These are phyloP conservation scores for Entomortierella beljakovae DNA, from an alignment of 192 early-diverging fungal genomes.

Conservation along the genomic window DNA sequence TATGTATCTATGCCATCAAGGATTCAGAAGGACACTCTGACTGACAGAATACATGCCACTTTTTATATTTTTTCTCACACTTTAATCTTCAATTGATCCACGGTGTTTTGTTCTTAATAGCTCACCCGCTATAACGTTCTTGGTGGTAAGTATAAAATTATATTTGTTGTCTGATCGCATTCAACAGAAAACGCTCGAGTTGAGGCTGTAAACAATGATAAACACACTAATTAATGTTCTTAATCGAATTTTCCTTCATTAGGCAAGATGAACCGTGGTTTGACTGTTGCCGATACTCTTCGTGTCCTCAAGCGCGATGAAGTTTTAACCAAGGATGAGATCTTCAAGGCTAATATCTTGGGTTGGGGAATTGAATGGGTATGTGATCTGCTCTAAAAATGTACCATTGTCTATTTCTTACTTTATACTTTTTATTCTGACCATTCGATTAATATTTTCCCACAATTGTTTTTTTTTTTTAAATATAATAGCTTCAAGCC, in stretches of 20 bases:
- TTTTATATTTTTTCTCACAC: not conserved
- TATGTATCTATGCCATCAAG: no score
- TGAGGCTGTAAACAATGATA: not conserved
- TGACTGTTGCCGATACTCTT: conserved; percentile 93
- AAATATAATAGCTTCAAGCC: conserved; percentile 84
- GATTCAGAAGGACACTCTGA: no score
- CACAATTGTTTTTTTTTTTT: not conserved
- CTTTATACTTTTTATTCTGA: not conserved
- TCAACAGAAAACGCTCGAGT: no score
- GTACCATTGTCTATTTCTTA: no score
- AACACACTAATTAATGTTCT: not conserved
- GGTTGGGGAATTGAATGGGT: conserved; percentile 97
- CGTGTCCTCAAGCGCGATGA: conserved; percentile 79
- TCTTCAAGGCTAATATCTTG: conserved; percentile 87
- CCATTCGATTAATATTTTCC: not conserved
- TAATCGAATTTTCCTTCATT: not conserved
- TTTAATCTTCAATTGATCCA: not conserved
- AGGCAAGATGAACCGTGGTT: conserved; percentile 99
- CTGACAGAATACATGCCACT: not conserved
- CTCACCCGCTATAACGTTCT: conserved; percentile 66
- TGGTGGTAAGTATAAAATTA: conserved; percentile 42
- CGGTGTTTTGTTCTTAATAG: conserved; percentile 25
- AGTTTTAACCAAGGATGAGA: conserved; percentile 79
- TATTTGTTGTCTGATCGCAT: not conserved
- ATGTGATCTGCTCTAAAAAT: no score